Conservation (phyloP, 2,329 filamentous ascomycete species). For the Curvularia sp. region DNA sequence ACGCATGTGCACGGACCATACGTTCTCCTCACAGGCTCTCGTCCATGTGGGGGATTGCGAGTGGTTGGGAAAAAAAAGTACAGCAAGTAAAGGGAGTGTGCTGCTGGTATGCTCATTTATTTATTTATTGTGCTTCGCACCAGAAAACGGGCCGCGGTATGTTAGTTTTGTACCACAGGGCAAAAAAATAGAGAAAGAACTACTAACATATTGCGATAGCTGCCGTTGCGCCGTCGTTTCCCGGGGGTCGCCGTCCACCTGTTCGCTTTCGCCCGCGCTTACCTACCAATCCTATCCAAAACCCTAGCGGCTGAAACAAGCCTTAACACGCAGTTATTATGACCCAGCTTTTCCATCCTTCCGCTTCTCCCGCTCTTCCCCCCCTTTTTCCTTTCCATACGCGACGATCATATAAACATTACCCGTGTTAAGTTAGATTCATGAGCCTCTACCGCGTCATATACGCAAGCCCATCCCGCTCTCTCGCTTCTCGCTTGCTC, state of each 20-base stretch:
- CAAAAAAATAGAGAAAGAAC: background rate
- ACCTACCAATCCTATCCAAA: background rate
- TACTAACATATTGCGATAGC: background rate
- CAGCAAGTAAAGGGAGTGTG: background rate
- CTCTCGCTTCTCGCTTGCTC: no score
- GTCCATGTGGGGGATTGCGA: background rate
- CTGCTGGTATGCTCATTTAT: no score
- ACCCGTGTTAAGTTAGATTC: no score
- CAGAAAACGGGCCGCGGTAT: background rate
- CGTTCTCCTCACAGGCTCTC: background rate
- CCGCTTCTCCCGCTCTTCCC: background rate
- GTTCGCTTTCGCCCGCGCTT: background rate
- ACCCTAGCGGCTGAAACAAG: background rate
- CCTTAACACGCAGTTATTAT: background rate
- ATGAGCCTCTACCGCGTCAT: background rate
- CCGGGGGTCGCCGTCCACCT: background rate
- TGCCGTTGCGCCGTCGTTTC: background rate
- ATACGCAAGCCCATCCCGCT: background rate
- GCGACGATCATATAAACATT: slow-evolving; percentile 4
- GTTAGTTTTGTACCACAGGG: background rate
- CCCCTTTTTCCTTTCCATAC: background rate
- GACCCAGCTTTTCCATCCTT: background rate
- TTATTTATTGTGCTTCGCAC: background rate
- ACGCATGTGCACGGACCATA: background rate
- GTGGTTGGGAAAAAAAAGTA: background rate